These are phyloP conservation scores for Knufia fluminis DNA, from an alignment of 2,329 filamentous ascomycete genomes.

Conservation along the genomic window DNA sequence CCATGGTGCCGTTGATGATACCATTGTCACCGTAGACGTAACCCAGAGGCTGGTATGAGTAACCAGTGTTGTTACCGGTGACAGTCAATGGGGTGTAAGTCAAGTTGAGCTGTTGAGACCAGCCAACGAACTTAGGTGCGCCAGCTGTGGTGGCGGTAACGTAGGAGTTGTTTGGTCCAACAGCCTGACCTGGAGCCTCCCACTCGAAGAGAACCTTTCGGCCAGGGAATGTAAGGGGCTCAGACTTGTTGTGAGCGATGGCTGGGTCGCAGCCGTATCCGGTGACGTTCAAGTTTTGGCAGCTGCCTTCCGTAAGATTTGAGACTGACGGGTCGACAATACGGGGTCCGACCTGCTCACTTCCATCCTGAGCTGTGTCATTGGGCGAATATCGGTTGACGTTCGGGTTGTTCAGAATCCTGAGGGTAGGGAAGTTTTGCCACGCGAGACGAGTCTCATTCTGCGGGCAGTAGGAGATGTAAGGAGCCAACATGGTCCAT, in stretches of 20 bases:
- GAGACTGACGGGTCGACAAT: no score
- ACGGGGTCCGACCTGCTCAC: no score
- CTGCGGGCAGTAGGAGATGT: constrained; percentile 65
- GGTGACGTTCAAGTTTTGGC: constrained; percentile 44
- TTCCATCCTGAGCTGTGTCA: constrained; percentile 54
- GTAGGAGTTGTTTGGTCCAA: constrained; percentile 78
- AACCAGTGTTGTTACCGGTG: constrained; percentile 37
- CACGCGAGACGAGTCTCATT: constrained; percentile 67
- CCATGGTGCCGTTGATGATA: constrained; percentile 68
- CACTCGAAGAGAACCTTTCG: constrained; percentile 62
- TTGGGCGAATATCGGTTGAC: constrained; percentile 54
- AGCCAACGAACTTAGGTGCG: constrained; percentile 44
- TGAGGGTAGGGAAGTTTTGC: constrained; percentile 72
- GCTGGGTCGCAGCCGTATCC: constrained; percentile 53
- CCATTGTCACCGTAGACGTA: constrained; percentile 39
- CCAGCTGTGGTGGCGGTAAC: no score
- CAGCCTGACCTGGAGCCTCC: constrained; percentile 58
- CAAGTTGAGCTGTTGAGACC: constrained; percentile 57
- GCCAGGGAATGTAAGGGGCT: constrained; percentile 63
- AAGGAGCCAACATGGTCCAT: constrained; percentile 72
- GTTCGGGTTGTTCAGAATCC: constrained; percentile 69
- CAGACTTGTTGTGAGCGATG: constrained; percentile 60
- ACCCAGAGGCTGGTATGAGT: not conserved
- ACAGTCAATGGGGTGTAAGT: constrained; percentile 58
- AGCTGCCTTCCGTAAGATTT: constrained; percentile 43